phyloP scores from a whole-genome alignment of 2,329 filamentous ascomycete genomes.

The Botryotinia globosa region DNA sequence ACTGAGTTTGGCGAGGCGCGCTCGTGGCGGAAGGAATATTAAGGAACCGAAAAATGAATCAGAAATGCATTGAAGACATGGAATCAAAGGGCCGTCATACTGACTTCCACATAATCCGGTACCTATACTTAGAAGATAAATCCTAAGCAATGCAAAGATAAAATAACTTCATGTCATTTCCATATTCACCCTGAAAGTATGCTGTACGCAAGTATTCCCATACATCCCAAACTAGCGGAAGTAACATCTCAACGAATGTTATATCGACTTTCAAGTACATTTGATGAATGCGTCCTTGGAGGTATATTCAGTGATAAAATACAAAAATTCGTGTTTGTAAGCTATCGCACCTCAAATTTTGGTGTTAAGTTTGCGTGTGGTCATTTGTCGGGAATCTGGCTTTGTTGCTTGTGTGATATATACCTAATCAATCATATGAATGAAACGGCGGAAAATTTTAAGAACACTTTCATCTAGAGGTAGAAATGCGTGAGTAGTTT shows the following conservation, averaged over 20 bases:
- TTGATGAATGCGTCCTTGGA: background rate
- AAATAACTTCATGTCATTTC: background rate
- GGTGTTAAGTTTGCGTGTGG: background rate
- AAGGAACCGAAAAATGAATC: background rate
- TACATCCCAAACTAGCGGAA: background rate
- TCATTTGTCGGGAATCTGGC: background rate
- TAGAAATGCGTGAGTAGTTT: background rate
- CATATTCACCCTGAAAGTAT: background rate
- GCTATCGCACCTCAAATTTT: background rate
- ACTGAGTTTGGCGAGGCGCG: background rate
- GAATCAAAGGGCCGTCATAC: background rate
- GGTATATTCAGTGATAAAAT: background rate
- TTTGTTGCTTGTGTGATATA: background rate
- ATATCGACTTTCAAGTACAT: background rate
- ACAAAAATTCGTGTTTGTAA: background rate
- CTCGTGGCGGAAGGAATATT: background rate
- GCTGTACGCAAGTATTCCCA: too few species aligned
- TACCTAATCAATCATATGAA: background rate
- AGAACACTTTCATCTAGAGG: background rate
- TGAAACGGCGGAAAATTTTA: background rate
- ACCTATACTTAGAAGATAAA: accelerated
- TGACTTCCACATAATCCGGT: accelerated
- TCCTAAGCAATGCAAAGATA: background rate
- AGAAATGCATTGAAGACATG: background rate
- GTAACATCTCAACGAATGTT: background rate